Evolutionary conservation across 306 rosid genomes (phyloP).

Genomic region (Lupinus albus): DNA sequence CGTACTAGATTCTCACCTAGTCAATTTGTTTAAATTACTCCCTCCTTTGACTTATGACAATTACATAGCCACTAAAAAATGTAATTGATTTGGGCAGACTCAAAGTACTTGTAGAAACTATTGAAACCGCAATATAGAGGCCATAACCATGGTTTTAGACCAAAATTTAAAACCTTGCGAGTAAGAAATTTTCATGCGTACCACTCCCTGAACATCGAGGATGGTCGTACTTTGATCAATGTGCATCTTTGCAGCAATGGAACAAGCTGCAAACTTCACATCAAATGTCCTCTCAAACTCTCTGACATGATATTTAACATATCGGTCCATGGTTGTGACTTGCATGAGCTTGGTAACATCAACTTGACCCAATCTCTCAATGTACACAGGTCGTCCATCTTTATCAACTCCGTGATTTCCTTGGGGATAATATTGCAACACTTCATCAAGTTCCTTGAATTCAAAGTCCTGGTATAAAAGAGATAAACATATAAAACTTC

Average conservation of each 20-base stretch:
- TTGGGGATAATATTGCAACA: conserved; percentile 79
- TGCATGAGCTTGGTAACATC: conserved; percentile 76
- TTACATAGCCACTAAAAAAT: too few species aligned
- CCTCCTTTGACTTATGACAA: too few species aligned
- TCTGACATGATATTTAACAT: conserved; percentile 72
- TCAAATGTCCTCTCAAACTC: conserved; percentile 89
- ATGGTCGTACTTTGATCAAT: conserved; percentile 97
- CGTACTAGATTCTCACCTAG: too few species aligned
- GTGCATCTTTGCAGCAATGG: conserved; percentile 85
- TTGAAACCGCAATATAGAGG: too few species aligned
- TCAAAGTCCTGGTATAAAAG: conserved; percentile 65
- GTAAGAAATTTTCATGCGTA: conserved; percentile 45
- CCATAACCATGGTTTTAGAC: not conserved
- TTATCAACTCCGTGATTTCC: conserved; percentile 92
- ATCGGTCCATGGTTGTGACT: conserved; percentile 82
- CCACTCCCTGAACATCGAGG: conserved; percentile 97
- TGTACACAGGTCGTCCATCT: conserved; percentile 88
- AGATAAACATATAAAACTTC: conserved; percentile 5
- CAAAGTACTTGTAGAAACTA: too few species aligned
- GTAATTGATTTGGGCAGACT: too few species aligned
- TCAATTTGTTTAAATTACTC: not conserved
- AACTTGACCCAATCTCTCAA: conserved; percentile 82
- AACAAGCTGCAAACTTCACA: conserved; percentile 80
- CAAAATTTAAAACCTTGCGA: not conserved
- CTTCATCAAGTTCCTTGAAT: conserved; percentile 73